Conservation (phyloP, 352 stramenopile species). For the Pythium volutum region DNA sequence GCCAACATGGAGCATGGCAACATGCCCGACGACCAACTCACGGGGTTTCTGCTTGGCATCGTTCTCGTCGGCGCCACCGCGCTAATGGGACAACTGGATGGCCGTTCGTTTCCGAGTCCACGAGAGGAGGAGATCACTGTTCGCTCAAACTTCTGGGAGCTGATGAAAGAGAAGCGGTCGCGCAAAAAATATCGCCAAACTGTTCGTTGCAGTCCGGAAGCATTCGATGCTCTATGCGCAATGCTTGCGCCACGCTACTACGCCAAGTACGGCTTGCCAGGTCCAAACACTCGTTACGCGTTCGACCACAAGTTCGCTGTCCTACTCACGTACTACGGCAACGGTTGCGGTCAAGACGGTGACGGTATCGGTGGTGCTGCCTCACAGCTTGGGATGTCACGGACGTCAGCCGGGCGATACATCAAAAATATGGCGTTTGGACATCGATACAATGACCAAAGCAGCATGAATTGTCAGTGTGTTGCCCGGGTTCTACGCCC, state of each 20-base stretch:
- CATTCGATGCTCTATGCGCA: slow-evolving; percentile 2
- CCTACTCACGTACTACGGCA: not conserved
- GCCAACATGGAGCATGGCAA: not conserved
- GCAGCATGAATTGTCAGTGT: too few species aligned
- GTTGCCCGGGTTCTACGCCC: too few species aligned
- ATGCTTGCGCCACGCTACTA: not conserved
- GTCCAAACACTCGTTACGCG: not conserved
- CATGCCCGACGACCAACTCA: not conserved
- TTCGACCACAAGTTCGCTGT: not conserved
- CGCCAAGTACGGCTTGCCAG: not conserved
- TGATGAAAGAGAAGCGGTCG: not conserved
- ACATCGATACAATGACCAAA: too few species aligned
- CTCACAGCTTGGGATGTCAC: not conserved
- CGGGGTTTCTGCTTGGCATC: not conserved
- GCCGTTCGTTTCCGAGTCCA: not conserved
- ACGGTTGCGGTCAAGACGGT: not conserved
- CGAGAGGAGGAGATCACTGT: slow-evolving; percentile 1
- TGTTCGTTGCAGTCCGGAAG: not conserved
- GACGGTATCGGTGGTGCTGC: not conserved
- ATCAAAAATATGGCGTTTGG: too few species aligned
- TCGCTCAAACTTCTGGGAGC: not conserved
- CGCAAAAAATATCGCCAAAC: not conserved
- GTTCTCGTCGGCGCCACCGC: not conserved
- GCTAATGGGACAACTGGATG: not conserved
- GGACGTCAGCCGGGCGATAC: not conserved